phyloP scores from a whole-genome alignment of 2,329 filamentous ascomycete genomes.

The Pestalotiopsis fici region DNA sequence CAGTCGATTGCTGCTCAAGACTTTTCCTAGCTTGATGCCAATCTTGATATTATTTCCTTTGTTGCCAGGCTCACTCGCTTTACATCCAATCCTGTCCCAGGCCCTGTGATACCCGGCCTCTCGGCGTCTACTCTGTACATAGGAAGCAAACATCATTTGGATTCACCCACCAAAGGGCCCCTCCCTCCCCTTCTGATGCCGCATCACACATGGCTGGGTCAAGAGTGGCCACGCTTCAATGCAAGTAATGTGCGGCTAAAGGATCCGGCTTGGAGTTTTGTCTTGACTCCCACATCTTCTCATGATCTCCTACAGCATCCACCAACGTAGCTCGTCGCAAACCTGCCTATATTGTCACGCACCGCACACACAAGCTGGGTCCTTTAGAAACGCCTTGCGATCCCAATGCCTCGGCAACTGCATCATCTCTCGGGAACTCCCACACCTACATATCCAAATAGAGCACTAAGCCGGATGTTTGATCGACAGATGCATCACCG shows the following conservation, averaged over 20 bases:
- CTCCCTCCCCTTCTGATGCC: too few relatives aligned
- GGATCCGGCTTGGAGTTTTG: background rate
- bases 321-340: background rate
- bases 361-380: background rate
- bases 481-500: background rate
- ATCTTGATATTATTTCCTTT: too few relatives aligned
- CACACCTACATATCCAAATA: background rate
- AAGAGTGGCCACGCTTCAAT: too few relatives aligned
- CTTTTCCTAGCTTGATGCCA: too few relatives aligned
- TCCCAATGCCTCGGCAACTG: background rate
- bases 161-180: too few relatives aligned
- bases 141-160: too few relatives aligned
- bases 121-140: too few relatives aligned
- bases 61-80: too few relatives aligned
- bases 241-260: background rate
- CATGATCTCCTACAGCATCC: background rate
- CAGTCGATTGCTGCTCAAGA: too few relatives aligned
- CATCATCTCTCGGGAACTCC: background rate
- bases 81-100: too few relatives aligned
- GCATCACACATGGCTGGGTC: too few relatives aligned
- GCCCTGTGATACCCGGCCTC: too few relatives aligned
- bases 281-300: background rate
- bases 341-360: background rate
- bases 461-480: background rate
- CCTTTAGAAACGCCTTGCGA: background rate